Percentiles rank a stretch among this genome's conserved stretches.
phyloP scores from a whole-genome alignment of 148 eudicot species.

The Persicaria tinctoria region DNA sequence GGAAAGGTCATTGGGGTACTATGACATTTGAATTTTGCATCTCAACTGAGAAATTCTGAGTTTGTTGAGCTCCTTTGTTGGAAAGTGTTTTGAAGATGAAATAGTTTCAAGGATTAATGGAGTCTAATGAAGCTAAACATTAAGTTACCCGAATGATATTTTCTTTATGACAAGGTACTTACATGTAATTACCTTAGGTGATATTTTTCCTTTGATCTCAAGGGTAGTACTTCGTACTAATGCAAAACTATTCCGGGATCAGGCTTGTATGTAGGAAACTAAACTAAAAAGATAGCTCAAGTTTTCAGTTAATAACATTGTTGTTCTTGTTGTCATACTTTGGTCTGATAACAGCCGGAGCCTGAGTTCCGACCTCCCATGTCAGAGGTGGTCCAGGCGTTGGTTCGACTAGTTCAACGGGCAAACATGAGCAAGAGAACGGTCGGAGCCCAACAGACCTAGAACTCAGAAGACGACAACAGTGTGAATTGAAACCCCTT shows the following conservation, averaged over 20 bases:
- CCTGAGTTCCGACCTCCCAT: slow-evolving; percentile 78
- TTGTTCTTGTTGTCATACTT: not conserved
- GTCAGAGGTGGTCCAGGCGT: slow-evolving; percentile 71
- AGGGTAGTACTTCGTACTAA: too few relatives aligned
- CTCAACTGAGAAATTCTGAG: too few relatives aligned
- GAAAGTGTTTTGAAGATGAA: too few relatives aligned
- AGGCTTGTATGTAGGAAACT: not conserved
- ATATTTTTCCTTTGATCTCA: too few relatives aligned
- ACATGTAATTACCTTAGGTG: too few relatives aligned
- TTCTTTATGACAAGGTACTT: not conserved
- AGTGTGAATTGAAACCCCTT: slow-evolving; percentile 8
- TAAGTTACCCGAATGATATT: not conserved
- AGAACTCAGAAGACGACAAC: slow-evolving; percentile 10
- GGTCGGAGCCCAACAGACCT: slow-evolving; percentile 28
- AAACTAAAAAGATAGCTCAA: not conserved
- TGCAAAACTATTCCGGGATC: too few relatives aligned
- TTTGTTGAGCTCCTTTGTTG: too few relatives aligned
- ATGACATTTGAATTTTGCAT: not conserved
- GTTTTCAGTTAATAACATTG: not conserved
- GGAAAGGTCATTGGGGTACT: not conserved
- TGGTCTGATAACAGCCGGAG: slow-evolving; percentile 34
- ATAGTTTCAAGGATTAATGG: too few relatives aligned
- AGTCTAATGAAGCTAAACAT: not conserved
- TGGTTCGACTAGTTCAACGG: slow-evolving; percentile 62
- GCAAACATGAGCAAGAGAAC: slow-evolving; percentile 81